These are phyloP conservation scores for Penicillium mononematosum DNA, from an alignment of 495 filamentous ascomycete genomes.

Conservation along the genomic window DNA sequence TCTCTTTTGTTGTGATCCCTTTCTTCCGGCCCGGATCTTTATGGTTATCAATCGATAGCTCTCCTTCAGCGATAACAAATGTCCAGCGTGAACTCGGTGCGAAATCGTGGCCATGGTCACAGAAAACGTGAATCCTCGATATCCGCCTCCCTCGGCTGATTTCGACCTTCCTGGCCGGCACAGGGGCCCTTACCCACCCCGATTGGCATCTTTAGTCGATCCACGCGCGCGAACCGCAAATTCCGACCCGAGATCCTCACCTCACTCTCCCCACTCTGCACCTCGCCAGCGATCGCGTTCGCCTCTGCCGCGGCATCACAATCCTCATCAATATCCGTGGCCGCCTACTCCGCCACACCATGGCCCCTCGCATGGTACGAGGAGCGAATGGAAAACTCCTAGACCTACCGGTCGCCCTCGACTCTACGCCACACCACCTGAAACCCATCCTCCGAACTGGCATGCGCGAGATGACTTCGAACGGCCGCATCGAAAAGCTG, in stretches of 20 bases:
- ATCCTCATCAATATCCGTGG: constrained; percentile 29
- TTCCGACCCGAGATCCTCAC: constrained; percentile 23
- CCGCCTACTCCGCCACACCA: constrained; percentile 31
- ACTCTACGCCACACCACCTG: constrained; percentile 22
- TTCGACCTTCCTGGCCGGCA: constrained; percentile 38
- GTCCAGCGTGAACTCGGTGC: constrained; percentile 46
- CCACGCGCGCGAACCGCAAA: constrained; percentile 31
- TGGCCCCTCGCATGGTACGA: constrained; percentile 21
- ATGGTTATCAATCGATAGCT: constrained; percentile 2
- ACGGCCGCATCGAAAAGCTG: constrained; percentile 29
- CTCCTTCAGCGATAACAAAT: constrained; percentile 37
- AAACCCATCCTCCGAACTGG: constrained; percentile 20
- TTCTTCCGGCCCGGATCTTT: constrained; percentile 2
- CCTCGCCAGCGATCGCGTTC: constrained; percentile 31
- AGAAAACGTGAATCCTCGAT: constrained; percentile 44
- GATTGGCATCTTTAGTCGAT: constrained; percentile 37
- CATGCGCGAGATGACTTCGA: constrained; percentile 31
- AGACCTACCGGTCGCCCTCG: constrained; percentile 24
- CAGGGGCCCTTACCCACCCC: constrained; percentile 35
- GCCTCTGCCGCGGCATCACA: constrained; percentile 25
- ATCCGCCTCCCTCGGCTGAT: constrained; percentile 35
- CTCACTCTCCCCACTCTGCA: constrained; percentile 25
- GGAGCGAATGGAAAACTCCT: constrained; percentile 24
- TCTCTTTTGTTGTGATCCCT: constrained; percentile 12
- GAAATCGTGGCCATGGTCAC: constrained; percentile 52